Evolutionary conservation across 495 filamentous ascomycete species (phyloP).

Genomic region (Talaromyces adpressus): DNA sequence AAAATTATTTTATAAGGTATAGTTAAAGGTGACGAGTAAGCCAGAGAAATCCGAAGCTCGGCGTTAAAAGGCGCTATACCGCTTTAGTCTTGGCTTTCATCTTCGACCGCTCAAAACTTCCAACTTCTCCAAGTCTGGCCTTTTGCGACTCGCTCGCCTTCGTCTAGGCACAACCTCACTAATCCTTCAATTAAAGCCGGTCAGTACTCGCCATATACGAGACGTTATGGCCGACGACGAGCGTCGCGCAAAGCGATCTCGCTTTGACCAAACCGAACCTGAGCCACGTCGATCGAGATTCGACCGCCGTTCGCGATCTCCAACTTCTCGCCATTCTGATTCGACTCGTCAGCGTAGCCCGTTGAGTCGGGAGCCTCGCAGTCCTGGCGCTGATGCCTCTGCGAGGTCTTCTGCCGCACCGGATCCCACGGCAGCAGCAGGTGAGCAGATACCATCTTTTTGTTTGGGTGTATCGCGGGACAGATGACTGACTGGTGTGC

Average conservation of each 20-base stretch:
- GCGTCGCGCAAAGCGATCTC: conserved; percentile 74
- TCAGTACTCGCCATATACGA: no score
- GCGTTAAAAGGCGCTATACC: neutral
- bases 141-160: neutral
- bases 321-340: conserved; percentile 54
- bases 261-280: conserved; percentile 83
- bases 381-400: conserved; percentile 34
- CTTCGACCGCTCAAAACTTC: neutral
- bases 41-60: neutral
- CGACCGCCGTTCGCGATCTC: conserved; percentile 82
- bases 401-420: conserved; percentile 36
- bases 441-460: conserved; percentile 39
- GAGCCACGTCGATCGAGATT: conserved; percentile 73
- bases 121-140: neutral
- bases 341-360: conserved; percentile 75
- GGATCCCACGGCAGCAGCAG: conserved; percentile 83
- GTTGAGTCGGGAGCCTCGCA: conserved; percentile 49
- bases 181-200: neutral
- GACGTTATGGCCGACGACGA: conserved; percentile 84
- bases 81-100: neutral
- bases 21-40: no score
- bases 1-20: no score
- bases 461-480: neutral
- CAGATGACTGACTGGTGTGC: conserved; percentile 13
- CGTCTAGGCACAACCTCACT: neutral